Percentiles rank a stretch among this genome's conserved stretches.
phyloP scores from a whole-genome alignment of 352 stramenopile species.

The Salisapilia sapeloensis region DNA sequence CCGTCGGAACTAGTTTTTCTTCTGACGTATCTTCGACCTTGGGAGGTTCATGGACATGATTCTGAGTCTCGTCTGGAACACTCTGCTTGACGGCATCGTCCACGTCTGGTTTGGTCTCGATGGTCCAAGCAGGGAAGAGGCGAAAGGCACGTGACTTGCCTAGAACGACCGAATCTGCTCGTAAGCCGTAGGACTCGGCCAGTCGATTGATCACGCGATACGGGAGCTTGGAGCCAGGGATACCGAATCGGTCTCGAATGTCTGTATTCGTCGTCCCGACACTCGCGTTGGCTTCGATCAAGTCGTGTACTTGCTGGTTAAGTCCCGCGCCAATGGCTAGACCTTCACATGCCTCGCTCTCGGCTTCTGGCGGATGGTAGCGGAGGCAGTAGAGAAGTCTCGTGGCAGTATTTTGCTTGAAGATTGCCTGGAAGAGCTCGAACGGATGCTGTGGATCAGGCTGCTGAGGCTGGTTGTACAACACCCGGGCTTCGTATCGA shows the following conservation, averaged over 20 bases:
- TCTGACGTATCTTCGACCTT: neutral
- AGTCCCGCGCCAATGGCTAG: conserved; percentile 52
- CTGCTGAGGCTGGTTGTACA: too few species aligned
- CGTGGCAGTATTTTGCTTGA: conserved; percentile 38
- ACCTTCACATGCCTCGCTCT: conserved; percentile 7
- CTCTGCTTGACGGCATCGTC: neutral
- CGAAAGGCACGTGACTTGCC: conserved; percentile 73
- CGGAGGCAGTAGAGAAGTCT: conserved; percentile 73
- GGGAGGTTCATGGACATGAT: neutral
- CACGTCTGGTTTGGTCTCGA: too few species aligned
- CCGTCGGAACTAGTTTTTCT: neutral
- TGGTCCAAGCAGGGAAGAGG: too few species aligned
- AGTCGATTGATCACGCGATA: conserved; percentile 62
- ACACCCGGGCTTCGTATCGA: conserved; percentile 39
- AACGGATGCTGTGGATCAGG: conserved; percentile 52
- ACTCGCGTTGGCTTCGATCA: conserved; percentile 49
- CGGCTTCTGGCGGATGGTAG: conserved; percentile 18
- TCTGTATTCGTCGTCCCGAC: conserved; percentile 58
- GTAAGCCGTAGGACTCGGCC: conserved; percentile 48
- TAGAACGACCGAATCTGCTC: conserved; percentile 54
- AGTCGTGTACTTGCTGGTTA: conserved; percentile 44
- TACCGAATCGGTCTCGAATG: conserved; percentile 44
- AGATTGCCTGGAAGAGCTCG: conserved; percentile 58
- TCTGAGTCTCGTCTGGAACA: neutral
- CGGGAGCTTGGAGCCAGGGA: conserved; percentile 56